phyloP scores from a whole-genome alignment of 2,329 filamentous ascomycete species.

The Ilyonectria destructans region DNA sequence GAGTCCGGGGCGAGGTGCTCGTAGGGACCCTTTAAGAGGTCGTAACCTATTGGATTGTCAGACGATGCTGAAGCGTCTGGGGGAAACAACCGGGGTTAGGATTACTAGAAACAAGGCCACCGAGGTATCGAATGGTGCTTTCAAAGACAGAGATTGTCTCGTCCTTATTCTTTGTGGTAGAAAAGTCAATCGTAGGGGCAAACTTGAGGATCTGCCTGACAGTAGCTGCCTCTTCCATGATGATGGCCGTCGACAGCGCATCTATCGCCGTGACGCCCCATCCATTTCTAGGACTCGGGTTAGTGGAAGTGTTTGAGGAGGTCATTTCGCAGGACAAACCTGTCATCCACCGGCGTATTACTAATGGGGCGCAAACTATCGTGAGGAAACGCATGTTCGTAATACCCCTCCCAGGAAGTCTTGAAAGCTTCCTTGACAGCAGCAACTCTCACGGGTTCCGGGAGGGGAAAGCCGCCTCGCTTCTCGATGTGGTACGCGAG shows the following conservation, averaged over 20 bases:
- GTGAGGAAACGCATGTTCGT: constrained; percentile 81
- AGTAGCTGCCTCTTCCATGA: constrained; percentile 80
- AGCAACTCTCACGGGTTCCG: constrained; percentile 64
- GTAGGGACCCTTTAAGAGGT: constrained; percentile 81
- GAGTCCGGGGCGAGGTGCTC: constrained; percentile 60
- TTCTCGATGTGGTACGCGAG: not conserved
- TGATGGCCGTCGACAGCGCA: constrained; percentile 82
- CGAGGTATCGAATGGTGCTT: constrained; percentile 91
- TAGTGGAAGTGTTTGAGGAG: constrained; percentile 72
- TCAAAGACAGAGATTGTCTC: constrained; percentile 92
- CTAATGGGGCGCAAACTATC: constrained; percentile 82
- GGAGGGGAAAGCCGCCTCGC: not conserved
- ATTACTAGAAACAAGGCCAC: constrained; percentile 82
- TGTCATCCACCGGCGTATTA: constrained; percentile 77
- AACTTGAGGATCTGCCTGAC: constrained; percentile 81
- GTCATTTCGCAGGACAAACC: constrained; percentile 62
- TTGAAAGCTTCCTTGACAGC: constrained; percentile 80
- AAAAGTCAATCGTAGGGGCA: constrained; percentile 81
- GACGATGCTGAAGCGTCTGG: too few species aligned
- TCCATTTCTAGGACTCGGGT: constrained; percentile 72
- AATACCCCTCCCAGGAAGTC: constrained; percentile 82
- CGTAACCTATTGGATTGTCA: constrained; percentile 67
- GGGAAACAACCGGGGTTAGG: constrained; percentile 5
- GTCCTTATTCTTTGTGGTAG: constrained; percentile 65
- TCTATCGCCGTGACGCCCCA: constrained; percentile 91